Conservation (phyloP, 805 yeast genomes). For the Candida multigemmis region DNA sequence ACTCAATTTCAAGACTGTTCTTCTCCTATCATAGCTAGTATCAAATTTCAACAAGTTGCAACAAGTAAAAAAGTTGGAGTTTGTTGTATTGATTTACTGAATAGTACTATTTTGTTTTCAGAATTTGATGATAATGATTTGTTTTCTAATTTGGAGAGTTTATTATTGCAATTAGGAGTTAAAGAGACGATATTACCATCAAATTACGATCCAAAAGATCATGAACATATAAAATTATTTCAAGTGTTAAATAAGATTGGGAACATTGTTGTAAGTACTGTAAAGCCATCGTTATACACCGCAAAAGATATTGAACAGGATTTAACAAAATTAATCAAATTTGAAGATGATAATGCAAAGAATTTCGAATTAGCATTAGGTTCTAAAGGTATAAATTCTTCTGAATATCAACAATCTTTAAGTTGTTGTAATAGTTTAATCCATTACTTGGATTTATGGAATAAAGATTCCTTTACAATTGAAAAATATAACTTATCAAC, state of each 20-base stretch:
- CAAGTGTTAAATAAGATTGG: slow-evolving; percentile 69
- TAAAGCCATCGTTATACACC: slow-evolving; percentile 48
- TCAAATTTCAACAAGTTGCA: slow-evolving; percentile 25
- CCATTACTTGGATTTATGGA: slow-evolving; percentile 55
- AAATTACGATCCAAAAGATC: slow-evolving; percentile 21
- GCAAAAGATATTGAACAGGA: slow-evolving; percentile 71
- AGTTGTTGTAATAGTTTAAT: slow-evolving; percentile 62
- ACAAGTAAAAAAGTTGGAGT: slow-evolving; percentile 57
- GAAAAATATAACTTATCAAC: slow-evolving; percentile 64
- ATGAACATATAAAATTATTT: slow-evolving; percentile 49
- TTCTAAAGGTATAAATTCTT: slow-evolving; percentile 40
- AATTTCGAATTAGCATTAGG: slow-evolving; percentile 38
- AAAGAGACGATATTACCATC: slow-evolving; percentile 69
- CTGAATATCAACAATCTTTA: slow-evolving; percentile 43
- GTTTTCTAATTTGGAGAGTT: slow-evolving; percentile 77
- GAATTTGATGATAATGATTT: slow-evolving; percentile 86
- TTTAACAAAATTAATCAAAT: slow-evolving; percentile 51
- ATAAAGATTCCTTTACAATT: slow-evolving; percentile 45
- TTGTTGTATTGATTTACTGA: slow-evolving; percentile 68
- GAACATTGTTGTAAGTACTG: slow-evolving; percentile 59
- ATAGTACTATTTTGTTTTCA: slow-evolving; percentile 55
- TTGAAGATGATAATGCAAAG: slow-evolving; percentile 17
- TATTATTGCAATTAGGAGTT: slow-evolving; percentile 81
- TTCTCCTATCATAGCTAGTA: slow-evolving; percentile 30
- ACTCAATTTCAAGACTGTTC: slow-evolving; percentile 47